A percentile compares a stretch with the other conserved stretches of the same genome.
Conservation (phyloP, 148 eudicot species). For the Amaranthus palmeri region DNA sequence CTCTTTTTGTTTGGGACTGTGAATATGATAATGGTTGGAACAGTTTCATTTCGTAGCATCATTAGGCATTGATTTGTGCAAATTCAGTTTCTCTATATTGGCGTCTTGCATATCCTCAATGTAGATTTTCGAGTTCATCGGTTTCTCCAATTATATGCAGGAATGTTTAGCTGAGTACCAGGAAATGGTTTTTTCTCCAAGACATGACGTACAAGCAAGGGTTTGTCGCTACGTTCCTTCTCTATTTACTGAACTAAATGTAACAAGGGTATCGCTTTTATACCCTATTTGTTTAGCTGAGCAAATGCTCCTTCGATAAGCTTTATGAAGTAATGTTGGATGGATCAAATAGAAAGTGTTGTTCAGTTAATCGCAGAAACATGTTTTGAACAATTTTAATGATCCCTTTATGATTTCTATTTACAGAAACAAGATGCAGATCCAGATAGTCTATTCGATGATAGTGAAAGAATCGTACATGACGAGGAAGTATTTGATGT, state of each 20-base stretch:
- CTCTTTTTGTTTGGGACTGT: not conserved
- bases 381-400: not conserved
- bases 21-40: not conserved
- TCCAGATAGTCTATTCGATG: constrained; percentile 21
- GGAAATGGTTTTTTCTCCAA: constrained; percentile 22
- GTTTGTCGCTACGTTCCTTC: constrained; percentile 9
- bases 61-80: not conserved
- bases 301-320: not conserved
- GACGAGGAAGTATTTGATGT: constrained; percentile 67
- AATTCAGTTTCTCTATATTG: not conserved
- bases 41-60: not conserved
- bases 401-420: not conserved
- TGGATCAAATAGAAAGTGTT: too few species aligned
- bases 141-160: constrained; percentile 4
- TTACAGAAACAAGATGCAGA: constrained; percentile 36
- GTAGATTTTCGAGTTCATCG: not conserved
- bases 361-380: too few species aligned
- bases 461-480: constrained; percentile 21
- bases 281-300: not conserved
- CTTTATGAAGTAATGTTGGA: not conserved
- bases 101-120: not conserved
- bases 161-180: constrained; percentile 32
- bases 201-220: constrained; percentile 9
- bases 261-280: not conserved
- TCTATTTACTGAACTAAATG: not conserved